Evolutionary conservation across 2,329 filamentous ascomycete species (phyloP).

Genomic region (Alternaria alternata): DNA sequence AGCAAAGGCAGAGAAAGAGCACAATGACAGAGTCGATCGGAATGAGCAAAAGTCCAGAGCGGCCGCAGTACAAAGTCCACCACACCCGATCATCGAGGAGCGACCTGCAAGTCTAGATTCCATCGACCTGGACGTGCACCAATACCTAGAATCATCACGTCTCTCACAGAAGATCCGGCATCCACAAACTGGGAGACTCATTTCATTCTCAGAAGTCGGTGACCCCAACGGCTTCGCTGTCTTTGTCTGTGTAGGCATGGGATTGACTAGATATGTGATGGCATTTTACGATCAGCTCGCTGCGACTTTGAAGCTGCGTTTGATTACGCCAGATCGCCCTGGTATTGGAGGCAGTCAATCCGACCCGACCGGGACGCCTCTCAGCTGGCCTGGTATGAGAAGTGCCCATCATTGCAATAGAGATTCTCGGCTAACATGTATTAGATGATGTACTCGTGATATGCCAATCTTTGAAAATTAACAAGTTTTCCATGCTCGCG

Average conservation of each 20-base stretch:
- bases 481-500: conserved; percentile 93
- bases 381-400: conserved; percentile 87
- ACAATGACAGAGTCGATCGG: conserved; percentile 44
- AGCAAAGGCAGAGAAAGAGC: conserved; percentile 47
- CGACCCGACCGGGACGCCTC: conserved; percentile 83
- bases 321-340: conserved; percentile 93
- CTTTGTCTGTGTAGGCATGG: conserved; percentile 98
- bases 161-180: conserved; percentile 88
- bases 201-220: conserved; percentile 96
- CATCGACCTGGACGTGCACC: conserved; percentile 85
- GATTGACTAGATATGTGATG: conserved; percentile 91
- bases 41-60: conserved; percentile 27
- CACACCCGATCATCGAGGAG: conserved; percentile 68
- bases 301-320: conserved; percentile 81
- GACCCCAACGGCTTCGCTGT: conserved; percentile 91
- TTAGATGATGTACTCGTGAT: conserved; percentile 87
- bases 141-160: conserved; percentile 82
- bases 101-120: conserved; percentile 83
- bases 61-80: conserved; percentile 42
- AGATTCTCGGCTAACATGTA: conserved; percentile 48
- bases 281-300: conserved; percentile 98
- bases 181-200: conserved; percentile 83
- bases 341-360: conserved; percentile 92
- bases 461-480: conserved; percentile 89
- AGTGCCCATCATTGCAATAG: conserved; percentile 29